These are phyloP conservation scores for Boletellus sp. DNA, from an alignment of 1,284 basidiomycete genomes.

Conservation along the genomic window DNA sequence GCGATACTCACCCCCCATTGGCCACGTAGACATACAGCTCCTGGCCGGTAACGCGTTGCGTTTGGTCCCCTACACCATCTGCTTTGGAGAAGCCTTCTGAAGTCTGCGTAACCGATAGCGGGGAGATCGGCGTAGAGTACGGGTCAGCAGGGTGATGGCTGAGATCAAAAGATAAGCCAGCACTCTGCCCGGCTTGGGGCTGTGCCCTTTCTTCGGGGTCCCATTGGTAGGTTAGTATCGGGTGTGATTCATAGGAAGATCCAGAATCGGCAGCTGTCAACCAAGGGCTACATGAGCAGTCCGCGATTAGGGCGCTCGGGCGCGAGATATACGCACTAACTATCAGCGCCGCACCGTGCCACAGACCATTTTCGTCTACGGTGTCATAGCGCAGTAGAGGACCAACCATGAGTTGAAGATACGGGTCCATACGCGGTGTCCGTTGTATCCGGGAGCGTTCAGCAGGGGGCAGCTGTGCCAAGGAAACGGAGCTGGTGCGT, in stretches of 20 bases:
- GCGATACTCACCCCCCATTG: conserved; percentile 50
- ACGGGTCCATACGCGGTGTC: conserved; percentile 63
- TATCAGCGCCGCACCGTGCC: conserved; percentile 84
- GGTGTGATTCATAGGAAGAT: conserved; percentile 75
- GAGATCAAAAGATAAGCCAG: conserved; percentile 47
- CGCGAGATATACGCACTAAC: conserved; percentile 56
- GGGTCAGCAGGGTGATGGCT: conserved; percentile 73
- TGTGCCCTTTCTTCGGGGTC: conserved; percentile 47
- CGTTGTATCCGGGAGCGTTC: conserved; percentile 59
- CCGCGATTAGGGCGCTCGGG: not conserved
- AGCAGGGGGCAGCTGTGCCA: conserved; percentile 54
- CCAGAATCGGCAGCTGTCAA: conserved; percentile 66
- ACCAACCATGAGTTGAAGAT: conserved; percentile 79
- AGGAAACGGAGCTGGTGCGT: conserved; percentile 29
- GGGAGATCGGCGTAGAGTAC: conserved; percentile 39
- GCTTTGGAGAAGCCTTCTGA: conserved; percentile 17
- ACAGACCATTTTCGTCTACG: conserved; percentile 69
- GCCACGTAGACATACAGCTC: conserved; percentile 82
- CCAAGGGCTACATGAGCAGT: conserved; percentile 5
- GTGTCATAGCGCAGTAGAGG: conserved; percentile 92
- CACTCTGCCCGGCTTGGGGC: conserved; percentile 13
- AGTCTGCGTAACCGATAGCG: conserved; percentile 2
- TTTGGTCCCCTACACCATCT: conserved; percentile 22
- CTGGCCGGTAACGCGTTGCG: conserved; percentile 54
- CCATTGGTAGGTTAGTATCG: conserved; percentile 75